phyloP scores from a whole-genome alignment of 2,329 filamentous ascomycete genomes.

The Colletotrichum theobromicola region DNA sequence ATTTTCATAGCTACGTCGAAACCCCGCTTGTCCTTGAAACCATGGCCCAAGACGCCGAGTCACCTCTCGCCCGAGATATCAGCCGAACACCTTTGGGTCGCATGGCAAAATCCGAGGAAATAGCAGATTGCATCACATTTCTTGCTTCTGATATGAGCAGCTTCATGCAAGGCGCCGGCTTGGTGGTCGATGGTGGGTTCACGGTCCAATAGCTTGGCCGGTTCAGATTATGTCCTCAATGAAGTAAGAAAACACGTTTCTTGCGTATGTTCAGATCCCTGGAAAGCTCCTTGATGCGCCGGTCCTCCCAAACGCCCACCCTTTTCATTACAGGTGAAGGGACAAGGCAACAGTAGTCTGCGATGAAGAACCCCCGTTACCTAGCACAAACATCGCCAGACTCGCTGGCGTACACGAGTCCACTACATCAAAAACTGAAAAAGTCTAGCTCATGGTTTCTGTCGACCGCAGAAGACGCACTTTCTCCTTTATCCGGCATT shows the following conservation, averaged over 20 bases:
- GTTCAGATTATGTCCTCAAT: not conserved
- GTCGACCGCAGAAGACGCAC: conserved; percentile 7
- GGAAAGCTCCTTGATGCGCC: not conserved
- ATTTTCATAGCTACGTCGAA: conserved; percentile 41
- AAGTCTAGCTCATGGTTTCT: conserved; percentile 46
- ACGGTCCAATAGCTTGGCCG: conserved; percentile 28
- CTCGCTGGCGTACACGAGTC: not conserved
- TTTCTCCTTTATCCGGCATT: conserved; percentile 26
- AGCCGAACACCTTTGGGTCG: conserved; percentile 52
- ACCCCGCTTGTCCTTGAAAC: conserved; percentile 41
- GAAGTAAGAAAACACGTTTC: not conserved
- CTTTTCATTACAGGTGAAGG: not conserved
- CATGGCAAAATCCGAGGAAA: conserved; percentile 53
- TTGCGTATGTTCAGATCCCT: not conserved
- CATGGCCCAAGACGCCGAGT: conserved; percentile 27
- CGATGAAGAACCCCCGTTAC: not conserved
- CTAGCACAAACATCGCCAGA: not conserved
- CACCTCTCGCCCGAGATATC: conserved; percentile 42
- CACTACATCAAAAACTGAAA: conserved; percentile 34
- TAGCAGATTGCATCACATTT: conserved; percentile 57
- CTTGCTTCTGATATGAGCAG: conserved; percentile 57
- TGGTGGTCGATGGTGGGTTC: conserved; percentile 54
- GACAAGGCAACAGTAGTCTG: not conserved
- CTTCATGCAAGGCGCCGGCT: conserved; percentile 53
- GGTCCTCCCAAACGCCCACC: not conserved